Conservation (phyloP, 148 eudicot species). For the Agrostemma githago region DNA sequence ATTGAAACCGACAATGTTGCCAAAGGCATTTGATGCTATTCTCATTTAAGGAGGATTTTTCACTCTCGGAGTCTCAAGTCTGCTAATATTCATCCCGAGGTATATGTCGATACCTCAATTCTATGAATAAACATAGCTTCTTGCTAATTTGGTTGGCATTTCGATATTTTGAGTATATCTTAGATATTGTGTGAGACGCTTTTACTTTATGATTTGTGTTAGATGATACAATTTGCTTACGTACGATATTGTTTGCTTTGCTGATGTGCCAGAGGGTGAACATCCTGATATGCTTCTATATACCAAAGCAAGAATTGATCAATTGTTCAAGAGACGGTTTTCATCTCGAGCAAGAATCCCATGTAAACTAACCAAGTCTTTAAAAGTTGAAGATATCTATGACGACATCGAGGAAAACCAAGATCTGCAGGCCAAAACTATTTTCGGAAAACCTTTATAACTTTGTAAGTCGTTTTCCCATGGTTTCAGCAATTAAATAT, state of each 20-base stretch:
- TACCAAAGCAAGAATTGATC: constrained; percentile 35
- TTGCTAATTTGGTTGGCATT: neutral
- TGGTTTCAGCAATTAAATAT: too few species aligned
- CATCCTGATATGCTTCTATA: constrained; percentile 56
- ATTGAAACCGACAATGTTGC: constrained; percentile 29
- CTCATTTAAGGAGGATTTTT: constrained; percentile 45
- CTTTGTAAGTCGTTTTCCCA: constrained; percentile 46
- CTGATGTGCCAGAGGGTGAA: constrained; percentile 62
- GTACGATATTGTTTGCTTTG: constrained; percentile 15
- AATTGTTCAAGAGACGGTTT: constrained; percentile 47
- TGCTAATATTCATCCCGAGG: constrained; percentile 49
- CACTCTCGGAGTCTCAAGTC: constrained; percentile 39
- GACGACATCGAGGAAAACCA: constrained; percentile 18
- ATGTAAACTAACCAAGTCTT: constrained; percentile 31
- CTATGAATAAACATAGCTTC: neutral
- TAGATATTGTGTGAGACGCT: too few species aligned
- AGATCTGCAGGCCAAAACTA: constrained; percentile 37
- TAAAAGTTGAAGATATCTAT: constrained; percentile 46
- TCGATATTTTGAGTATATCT: too few species aligned
- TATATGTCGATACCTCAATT: constrained; percentile 7
- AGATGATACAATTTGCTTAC: neutral
- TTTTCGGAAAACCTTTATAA: constrained; percentile 55
- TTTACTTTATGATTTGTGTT: too few species aligned
- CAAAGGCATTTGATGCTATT: constrained; percentile 33
- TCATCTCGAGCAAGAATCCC: constrained; percentile 33